Base-by-base conservation (phyloP, 495 filamentous ascomycete species). In the Apodospora peruviana region DNA sequence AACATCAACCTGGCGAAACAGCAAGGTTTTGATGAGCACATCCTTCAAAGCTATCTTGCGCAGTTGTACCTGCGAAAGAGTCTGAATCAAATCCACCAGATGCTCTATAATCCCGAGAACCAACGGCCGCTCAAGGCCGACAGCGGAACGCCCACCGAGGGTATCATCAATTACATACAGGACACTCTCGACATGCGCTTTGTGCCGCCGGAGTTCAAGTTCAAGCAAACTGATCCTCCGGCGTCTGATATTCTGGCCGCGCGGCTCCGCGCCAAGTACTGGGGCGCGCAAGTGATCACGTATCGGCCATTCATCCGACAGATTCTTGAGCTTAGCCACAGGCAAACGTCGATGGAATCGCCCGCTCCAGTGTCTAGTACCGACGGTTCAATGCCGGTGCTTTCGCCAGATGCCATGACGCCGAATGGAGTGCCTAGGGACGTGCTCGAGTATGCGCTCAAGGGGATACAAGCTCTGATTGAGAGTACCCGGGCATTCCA, bases 211-310 rank as follows among this genome's bases (percentile, higher is more conserved):
- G 58, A 59, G 47, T 78, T 76, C 64, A 60, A 50, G 43, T 98
- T 91, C 84, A 61, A 78, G 17, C 84, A 87, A 40, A 58, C 58
- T 2, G 85, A 91, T 35, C 71, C 73, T 2, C 88, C 87, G 2
- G 74, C 90, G 2, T 53, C 50, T 2, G 84, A 95, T 23, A 93
- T 98, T 47, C 84, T 96, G 19, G 75, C 77, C 5, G 91, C 93
- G 16, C 82, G 93, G 4, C 75, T 96, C 42, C 82, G 93, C 22
- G 93, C 88, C 5, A 98, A 98, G 59, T 96, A 91, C 65, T 96
- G 89, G 68, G 93, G 93, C 19, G 91, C 90, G 0, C 77, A 81
- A 36, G 90, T 95, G 40, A 90, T 98, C 60, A 90, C 93, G 14
- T 86, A 91, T 61, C 78, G 93, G 29, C 88, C 87, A 2, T 86